These are phyloP conservation scores for Noccaea bulbosa DNA, from an alignment of 345 rosid species.

Conservation along the genomic window DNA sequence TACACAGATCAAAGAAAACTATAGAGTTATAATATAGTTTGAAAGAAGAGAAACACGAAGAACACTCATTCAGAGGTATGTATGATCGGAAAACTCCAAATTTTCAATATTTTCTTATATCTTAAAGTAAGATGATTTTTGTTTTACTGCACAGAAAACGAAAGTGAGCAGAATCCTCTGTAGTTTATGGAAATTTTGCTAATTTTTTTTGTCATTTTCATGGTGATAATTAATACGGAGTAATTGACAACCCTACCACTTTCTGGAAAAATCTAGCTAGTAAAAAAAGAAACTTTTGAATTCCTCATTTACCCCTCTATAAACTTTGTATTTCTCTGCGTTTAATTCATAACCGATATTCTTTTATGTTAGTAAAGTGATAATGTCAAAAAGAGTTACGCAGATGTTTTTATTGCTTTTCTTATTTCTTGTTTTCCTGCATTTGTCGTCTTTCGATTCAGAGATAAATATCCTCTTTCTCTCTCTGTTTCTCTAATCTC, in stretches of 20 bases:
- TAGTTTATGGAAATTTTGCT: slow-evolving; percentile 13
- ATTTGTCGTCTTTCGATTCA: slow-evolving; percentile 25
- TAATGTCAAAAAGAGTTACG: not conserved
- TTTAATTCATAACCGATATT: not conserved
- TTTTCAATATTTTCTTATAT: not conserved
- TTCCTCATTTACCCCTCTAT: not conserved
- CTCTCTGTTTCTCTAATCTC: not conserved
- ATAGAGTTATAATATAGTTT: not conserved
- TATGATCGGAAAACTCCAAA: not conserved
- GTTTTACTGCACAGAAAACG: not conserved
- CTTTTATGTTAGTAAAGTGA: not conserved
- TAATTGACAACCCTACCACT: not conserved
- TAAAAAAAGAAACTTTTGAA: not conserved
- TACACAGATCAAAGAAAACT: not conserved
- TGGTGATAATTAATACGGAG: not conserved
- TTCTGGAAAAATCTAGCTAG: slow-evolving; percentile 13
- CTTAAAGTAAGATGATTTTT: not conserved
- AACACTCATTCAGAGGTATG: slow-evolving; percentile 31
- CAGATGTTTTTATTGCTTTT: slow-evolving; percentile 25
- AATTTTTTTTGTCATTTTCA: not conserved
- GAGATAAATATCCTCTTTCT: slow-evolving; percentile 25
- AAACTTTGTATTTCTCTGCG: not conserved
- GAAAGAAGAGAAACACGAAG: slow-evolving; percentile 5
- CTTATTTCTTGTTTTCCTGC: not conserved
- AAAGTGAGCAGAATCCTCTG: slow-evolving; percentile 13